phyloP scores from a whole-genome alignment of 306 rosid species.

The Quercus rubra region DNA sequence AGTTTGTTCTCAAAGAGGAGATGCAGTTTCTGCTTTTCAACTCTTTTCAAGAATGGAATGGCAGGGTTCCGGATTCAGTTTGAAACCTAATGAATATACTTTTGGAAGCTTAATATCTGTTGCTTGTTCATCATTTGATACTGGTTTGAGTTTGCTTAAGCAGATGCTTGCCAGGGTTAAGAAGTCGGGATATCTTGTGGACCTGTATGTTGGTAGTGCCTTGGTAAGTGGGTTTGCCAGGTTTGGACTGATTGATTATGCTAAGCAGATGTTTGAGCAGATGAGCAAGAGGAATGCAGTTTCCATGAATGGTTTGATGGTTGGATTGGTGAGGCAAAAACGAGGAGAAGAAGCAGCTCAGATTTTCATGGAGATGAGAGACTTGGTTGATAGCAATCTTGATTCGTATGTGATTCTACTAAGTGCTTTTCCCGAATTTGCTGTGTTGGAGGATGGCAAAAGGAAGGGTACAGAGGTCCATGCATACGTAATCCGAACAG shows the following conservation, averaged over 20 bases:
- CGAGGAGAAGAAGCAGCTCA: slow-evolving; percentile 75
- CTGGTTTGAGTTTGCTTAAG: slow-evolving; percentile 51
- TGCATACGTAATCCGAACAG: slow-evolving; percentile 46
- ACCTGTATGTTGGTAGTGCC: slow-evolving; percentile 86
- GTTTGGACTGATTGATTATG: slow-evolving; percentile 47
- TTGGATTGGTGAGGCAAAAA: slow-evolving; percentile 78
- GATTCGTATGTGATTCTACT: slow-evolving; percentile 73
- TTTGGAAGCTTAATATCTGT: slow-evolving; percentile 74
- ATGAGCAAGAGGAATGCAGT: slow-evolving; percentile 68
- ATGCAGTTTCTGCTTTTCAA: slow-evolving; percentile 56
- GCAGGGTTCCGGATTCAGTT: slow-evolving; percentile 26
- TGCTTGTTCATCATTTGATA: slow-evolving; percentile 41
- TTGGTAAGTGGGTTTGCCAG: slow-evolving; percentile 77
- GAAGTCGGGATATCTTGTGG: slow-evolving; percentile 58
- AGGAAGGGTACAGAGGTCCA: slow-evolving; percentile 79
- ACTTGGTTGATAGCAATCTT: slow-evolving; percentile 49
- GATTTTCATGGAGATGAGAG: slow-evolving; percentile 62
- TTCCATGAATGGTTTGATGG: slow-evolving; percentile 85
- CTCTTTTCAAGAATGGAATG: slow-evolving; percentile 64
- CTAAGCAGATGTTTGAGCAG: slow-evolving; percentile 61
- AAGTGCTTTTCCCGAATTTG: slow-evolving; percentile 63
- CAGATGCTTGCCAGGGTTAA: slow-evolving; percentile 62
- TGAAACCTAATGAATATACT: slow-evolving; percentile 72
- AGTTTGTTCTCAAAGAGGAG: slow-evolving; percentile 63
- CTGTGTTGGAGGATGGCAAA: slow-evolving; percentile 53